Base-by-base conservation (phyloP, 371 early-diverging fungal species). In the Actinomucor elegans region DNA sequence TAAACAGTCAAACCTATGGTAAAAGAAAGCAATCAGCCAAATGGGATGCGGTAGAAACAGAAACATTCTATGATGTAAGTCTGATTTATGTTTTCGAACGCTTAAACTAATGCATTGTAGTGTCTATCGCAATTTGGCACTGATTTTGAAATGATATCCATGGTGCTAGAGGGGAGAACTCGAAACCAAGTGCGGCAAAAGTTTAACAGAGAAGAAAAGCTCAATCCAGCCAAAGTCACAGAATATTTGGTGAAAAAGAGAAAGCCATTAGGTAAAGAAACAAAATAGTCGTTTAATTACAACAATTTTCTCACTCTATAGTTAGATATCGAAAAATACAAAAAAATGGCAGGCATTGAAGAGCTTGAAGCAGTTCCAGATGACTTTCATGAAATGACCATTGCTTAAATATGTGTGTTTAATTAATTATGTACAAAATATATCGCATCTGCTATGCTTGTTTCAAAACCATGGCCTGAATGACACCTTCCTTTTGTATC, bases 91-190 rank as follows among this genome's bases (percentile, higher is more conserved):
- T 55, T 87, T 21, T n/a, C 9, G 3, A 1, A 24, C 3, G 8
- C 29, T 5, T 44, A n/a, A n/a, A 23, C 31, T 44, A n/a, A 44
- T 29, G 9, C 18, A 12, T 32, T 21, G 12, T 24, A 47, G 90
- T 83, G 80, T 10, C 47, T 89, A 8, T 66, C 85, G 20, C 84
- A 81, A 48, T 91, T 86, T 79, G 92, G 92, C 1, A 87, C 90
- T 8, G 88, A 91, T 60, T 89, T 91, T 51, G 77, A 79, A 14
- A 82, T 86, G 66, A 84, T 89, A 23, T 66, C 75, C 5, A 67
- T 69, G 23, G 52, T 87, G 50, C 80, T 91, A 50, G 82, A 81
- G 5, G 70, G 62, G 8, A 61, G 85, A 44, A 78, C 79, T 7
- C 71, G 90, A 12, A 56, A 59, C 1, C 88, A 87, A 20, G 60